These are phyloP conservation scores for Kuraishia ogatae DNA, from an alignment of 805 yeast genomes.

Conservation along the genomic window DNA sequence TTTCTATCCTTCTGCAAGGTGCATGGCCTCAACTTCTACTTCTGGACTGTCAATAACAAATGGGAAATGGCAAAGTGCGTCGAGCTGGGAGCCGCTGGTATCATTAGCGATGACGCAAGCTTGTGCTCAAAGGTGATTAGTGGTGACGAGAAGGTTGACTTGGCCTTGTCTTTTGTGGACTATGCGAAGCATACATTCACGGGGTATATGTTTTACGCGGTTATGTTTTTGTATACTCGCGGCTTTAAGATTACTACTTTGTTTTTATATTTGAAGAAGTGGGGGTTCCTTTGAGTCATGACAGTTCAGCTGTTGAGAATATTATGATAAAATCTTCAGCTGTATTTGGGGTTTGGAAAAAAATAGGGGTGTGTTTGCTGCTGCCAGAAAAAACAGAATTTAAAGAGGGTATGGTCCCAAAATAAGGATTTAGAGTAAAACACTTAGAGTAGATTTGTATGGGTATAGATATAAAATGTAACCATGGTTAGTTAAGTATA, in stretches of 20 bases:
- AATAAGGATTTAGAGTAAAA: too few species aligned
- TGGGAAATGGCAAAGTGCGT: background rate
- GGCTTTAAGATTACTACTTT: background rate
- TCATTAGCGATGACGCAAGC: background rate
- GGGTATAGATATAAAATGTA: too few species aligned
- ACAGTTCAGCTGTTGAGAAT: too few species aligned
- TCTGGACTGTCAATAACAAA: slow-evolving; percentile 3
- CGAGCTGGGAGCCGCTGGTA: background rate
- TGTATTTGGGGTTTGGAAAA: too few species aligned
- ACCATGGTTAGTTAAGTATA: too few species aligned
- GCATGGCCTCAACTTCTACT: slow-evolving; percentile 1
- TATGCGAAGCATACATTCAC: background rate
- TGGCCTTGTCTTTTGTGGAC: slow-evolving; percentile 69
- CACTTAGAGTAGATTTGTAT: too few species aligned
- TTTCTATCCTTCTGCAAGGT: background rate
- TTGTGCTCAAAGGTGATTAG: slow-evolving; percentile 30
- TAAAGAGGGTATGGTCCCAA: too few species aligned
- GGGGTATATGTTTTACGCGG: background rate
- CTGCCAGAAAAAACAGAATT: too few species aligned
- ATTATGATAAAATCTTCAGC: too few species aligned
- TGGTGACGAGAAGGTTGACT: slow-evolving; percentile 68
- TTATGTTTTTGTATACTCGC: background rate
- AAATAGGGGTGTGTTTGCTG: too few species aligned
- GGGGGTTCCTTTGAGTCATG: background rate
- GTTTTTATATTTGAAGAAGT: background rate